These are phyloP conservation scores for Fusarium sp. DNA, from an alignment of 2,329 filamentous ascomycete species.

Conservation along the genomic window DNA sequence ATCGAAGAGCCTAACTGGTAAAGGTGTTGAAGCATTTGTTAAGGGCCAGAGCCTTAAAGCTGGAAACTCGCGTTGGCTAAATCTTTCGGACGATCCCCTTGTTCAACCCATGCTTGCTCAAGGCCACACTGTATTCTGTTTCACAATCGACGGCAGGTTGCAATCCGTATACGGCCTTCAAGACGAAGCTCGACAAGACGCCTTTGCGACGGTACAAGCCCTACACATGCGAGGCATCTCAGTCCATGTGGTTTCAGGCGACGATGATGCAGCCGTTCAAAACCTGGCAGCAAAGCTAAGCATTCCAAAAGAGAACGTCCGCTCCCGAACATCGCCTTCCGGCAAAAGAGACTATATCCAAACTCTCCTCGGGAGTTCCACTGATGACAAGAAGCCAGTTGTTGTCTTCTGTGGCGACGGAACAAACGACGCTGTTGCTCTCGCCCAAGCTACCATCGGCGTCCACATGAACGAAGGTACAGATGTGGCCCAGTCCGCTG, in stretches of 20 bases:
- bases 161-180: slow-evolving; percentile 58
- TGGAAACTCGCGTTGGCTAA: slow-evolving; percentile 64
- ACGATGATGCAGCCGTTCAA: slow-evolving; percentile 62
- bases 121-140: slow-evolving; percentile 60
- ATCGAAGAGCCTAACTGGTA: slow-evolving; percentile 55
- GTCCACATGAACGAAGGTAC: slow-evolving; percentile 72
- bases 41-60: slow-evolving; percentile 52
- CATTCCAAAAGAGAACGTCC: slow-evolving; percentile 53
- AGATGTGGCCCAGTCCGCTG: slow-evolving; percentile 74
- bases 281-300: slow-evolving; percentile 52
- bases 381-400: slow-evolving; percentile 45
- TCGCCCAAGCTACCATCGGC: slow-evolving; percentile 77
- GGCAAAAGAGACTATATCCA: slow-evolving; percentile 61
- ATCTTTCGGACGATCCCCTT: slow-evolving; percentile 42
- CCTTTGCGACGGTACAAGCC: slow-evolving; percentile 47
- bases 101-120: slow-evolving; percentile 51
- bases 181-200: slow-evolving; percentile 59
- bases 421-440: slow-evolving; percentile 80
- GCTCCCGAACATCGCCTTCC: slow-evolving; percentile 56
- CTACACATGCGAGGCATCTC: slow-evolving; percentile 54
- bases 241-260: slow-evolving; percentile 64
- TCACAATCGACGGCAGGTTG: slow-evolving; percentile 52
- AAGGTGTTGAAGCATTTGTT: slow-evolving; percentile 56
- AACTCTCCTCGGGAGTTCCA: slow-evolving; percentile 44
- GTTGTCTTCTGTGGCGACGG: slow-evolving; percentile 82